Evolutionary conservation across 1,284 basidiomycete genomes (phyloP), one percentile per base, ranked within the genome.

Genomic region (Blastosporella zonata): DNA sequence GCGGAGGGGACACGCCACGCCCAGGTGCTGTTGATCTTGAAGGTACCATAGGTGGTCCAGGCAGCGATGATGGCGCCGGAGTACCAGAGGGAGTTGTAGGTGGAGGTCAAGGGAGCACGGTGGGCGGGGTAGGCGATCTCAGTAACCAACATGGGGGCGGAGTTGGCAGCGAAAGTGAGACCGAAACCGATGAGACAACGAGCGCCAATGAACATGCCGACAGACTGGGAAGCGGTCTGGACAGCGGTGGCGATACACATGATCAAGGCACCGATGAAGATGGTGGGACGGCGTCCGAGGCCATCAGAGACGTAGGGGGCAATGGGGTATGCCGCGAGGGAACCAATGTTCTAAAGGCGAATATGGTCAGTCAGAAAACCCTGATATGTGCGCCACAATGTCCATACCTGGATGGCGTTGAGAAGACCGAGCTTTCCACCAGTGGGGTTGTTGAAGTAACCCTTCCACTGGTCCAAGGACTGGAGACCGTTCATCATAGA

Each of bases 151-250:
- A 89, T 75, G 9, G 86, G 85, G 3, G 84, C 83, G 33, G 86
- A 77, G 56, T 79, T 82, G 15, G 77, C 78, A 50, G 84, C 84
- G 60, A 89, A 87, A 7, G 84, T 82, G 39, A 87, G 71, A 48
- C 89, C 88, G 62, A 89, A 88, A 39, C 88, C 88, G 58, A 91
- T 84, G 53, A 90, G 68, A 72, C 86, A 87, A 55, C 85, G 78
- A 61, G 86, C 81, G 52, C 82, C 84, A 57, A 90, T 87, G 69
- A 92, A 92, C 85, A 89, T 88, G 58, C 78, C 77, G 21, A 89
- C 76, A 47, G 80, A 85, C 52, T 82, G 76, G 36, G 85, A 71
- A 13, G 82, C 81, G 2, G 82, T 81, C 59, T 89, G 87, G 34
- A 89, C 52, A 18, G 76, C 82, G 15, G 81, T 82, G 35, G 77